Percentiles rank a stretch among this genome's conserved stretches.
Evolutionary conservation across 179 eudicot genomes (phyloP).

Genomic region (Vitellaria paradoxa): DNA sequence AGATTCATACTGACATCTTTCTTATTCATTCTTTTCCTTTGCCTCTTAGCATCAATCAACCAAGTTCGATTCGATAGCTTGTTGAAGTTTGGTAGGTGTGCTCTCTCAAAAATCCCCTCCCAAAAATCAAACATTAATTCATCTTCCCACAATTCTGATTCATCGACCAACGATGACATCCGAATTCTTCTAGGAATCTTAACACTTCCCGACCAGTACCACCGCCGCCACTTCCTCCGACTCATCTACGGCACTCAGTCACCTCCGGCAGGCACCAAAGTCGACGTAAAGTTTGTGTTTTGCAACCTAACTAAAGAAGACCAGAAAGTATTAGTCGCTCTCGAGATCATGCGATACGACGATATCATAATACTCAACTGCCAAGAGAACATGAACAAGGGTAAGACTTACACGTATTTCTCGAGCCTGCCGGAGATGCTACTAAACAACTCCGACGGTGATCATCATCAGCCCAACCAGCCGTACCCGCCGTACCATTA

Average conservation of each 20-base stretch:
- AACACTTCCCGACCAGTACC: slow-evolving; percentile 48
- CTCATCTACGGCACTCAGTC: slow-evolving; percentile 47
- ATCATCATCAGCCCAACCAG: too few species aligned
- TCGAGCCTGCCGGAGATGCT: slow-evolving; percentile 42
- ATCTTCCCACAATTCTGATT: slow-evolving; percentile 20
- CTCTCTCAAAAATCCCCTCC: slow-evolving; percentile 25
- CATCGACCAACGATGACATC: slow-evolving; percentile 22
- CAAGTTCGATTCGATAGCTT: slow-evolving; percentile 43
- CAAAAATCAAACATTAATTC: not conserved
- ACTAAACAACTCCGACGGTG: not conserved
- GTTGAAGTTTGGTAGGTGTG: slow-evolving; percentile 42
- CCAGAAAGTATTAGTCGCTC: slow-evolving; percentile 37
- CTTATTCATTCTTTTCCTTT: slow-evolving; percentile 61
- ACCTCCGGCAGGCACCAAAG: slow-evolving; percentile 20
- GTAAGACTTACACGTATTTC: slow-evolving; percentile 56
- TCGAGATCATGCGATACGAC: slow-evolving; percentile 49
- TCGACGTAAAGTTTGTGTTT: slow-evolving; percentile 49
- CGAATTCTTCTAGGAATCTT: slow-evolving; percentile 48
- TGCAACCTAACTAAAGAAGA: slow-evolving; percentile 60
- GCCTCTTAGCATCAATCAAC: slow-evolving; percentile 64
- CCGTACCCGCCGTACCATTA: slow-evolving; percentile 46
- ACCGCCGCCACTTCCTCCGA: slow-evolving; percentile 54
- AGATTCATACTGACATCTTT: slow-evolving; percentile 49
- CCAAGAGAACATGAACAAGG: slow-evolving; percentile 57
- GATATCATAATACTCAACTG: slow-evolving; percentile 57